Evolutionary conservation across 2,329 filamentous ascomycete genomes (phyloP), one percentile per base, ranked within the genome.

Genomic region (Dothidotthia symphoricarpi): DNA sequence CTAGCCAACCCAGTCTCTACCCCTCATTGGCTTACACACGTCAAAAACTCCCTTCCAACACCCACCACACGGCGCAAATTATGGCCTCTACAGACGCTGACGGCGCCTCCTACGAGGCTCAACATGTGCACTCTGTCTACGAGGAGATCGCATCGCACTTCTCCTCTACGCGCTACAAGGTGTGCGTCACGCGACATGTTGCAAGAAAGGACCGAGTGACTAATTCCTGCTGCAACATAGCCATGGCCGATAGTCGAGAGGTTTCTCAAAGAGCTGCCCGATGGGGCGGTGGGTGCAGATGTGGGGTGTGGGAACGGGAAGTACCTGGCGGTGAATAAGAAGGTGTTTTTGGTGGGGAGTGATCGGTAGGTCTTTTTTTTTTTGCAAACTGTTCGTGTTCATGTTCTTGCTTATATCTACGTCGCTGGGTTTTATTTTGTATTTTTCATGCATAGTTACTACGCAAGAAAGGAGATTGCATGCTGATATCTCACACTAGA

Each of bases 241-340:
- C 89, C 93, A 45, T 98, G 93, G 93, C 93, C 93, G 15, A 84
- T 94, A 53, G 86, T 97, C 39, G 80, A 89, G 47, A 73, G 74
- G 24, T 97, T 96, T 64, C 77, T 97, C 24, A 70, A 74, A 33
- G 71, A 73, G 22, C 78, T 86, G 31, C 63, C 75, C 0, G 70
- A 81, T 10, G 91, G 90, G 16, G 78, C 86, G 33, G 70, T 97
- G 39, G 93, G 93, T 8, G 75, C 95, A 22, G 93, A 98, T 68
- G 76, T 97, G 39, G 93, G 93, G 44, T 97, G 93, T 69, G 93
- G 93, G 43, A 98, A 98, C 70, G 93, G 93, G 53, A 97, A 97
- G 74, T 96, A 97, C 66, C 74, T 97, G 44, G 73, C 78, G 43
- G 85, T 95, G 40, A 94, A 94, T 68, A 76, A 75, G 15, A 69